Percentiles rank a stretch among this genome's conserved stretches.
Evolutionary conservation across 805 yeast genomes (phyloP).

Genomic region (Blastobotrys muscicola): DNA sequence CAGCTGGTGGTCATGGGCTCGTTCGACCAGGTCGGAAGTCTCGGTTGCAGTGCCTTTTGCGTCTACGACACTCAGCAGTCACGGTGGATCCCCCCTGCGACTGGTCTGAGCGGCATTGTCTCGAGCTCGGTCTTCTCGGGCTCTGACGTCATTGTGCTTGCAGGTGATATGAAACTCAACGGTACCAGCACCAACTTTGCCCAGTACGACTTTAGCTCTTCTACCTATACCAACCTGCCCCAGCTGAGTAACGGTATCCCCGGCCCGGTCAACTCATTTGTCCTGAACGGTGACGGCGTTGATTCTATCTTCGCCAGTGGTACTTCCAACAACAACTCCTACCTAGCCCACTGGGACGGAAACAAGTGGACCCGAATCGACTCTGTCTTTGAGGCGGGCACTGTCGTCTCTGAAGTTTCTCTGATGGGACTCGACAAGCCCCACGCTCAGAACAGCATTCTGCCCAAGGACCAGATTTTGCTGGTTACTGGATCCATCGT

Average conservation of each 20-base stretch:
- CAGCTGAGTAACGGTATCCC: slow-evolving; percentile 16
- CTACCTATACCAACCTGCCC: slow-evolving; percentile 18
- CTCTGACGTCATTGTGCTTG: slow-evolving; percentile 32
- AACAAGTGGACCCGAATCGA: slow-evolving; percentile 40
- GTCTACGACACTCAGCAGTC: slow-evolving; percentile 45
- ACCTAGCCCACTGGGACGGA: slow-evolving; percentile 38
- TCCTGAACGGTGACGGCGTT: slow-evolving; percentile 30
- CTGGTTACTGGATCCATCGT: slow-evolving; percentile 50
- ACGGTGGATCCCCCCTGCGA: slow-evolving; percentile 42
- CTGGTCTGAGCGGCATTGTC: slow-evolving; percentile 41
- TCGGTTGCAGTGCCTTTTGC: slow-evolving; percentile 56
- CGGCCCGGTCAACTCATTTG: slow-evolving; percentile 21
- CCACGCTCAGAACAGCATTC: slow-evolving; percentile 26
- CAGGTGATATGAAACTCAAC: slow-evolving; percentile 45
- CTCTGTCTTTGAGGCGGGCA: slow-evolving; percentile 24
- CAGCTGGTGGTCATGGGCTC: slow-evolving; percentile 64
- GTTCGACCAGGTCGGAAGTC: slow-evolving; percentile 49
- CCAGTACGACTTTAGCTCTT: slow-evolving; percentile 42
- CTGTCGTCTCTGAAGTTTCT: slow-evolving; percentile 38
- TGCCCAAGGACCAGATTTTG: slow-evolving; percentile 39
- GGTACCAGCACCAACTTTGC: slow-evolving; percentile 36
- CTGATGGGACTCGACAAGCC: slow-evolving; percentile 30
- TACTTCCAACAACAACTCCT: slow-evolving; percentile 25
- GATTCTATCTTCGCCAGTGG: slow-evolving; percentile 38
- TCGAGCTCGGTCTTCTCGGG: slow-evolving; percentile 43